Conservation (phyloP, 352 stramenopile species). For the Phytopythium sindhum region DNA sequence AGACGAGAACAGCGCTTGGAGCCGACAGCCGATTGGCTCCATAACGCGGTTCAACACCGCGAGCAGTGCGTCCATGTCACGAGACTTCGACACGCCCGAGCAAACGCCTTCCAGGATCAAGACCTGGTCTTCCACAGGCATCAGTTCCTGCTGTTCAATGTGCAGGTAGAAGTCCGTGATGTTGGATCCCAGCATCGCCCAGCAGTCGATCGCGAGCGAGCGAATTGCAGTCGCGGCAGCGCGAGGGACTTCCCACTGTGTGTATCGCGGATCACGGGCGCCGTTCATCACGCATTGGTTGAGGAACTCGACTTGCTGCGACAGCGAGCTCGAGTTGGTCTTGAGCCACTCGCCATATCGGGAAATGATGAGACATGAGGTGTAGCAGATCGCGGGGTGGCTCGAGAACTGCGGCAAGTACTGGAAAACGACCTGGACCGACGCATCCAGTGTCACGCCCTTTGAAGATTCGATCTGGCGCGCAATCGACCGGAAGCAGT, state of each 20-base stretch:
- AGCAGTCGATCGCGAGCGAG: conserved; percentile 77
- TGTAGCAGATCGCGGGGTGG: conserved; percentile 84
- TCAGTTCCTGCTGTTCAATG: conserved; percentile 61
- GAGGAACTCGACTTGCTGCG: conserved; percentile 61
- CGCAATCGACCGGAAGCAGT: conserved; percentile 82
- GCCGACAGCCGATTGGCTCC: conserved; percentile 52
- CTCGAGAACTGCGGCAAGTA: conserved; percentile 67
- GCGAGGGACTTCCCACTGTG: conserved; percentile 73
- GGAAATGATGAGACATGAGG: conserved; percentile 81
- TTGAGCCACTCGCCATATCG: conserved; percentile 76
- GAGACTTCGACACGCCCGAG: conserved; percentile 43
- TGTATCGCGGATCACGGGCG: conserved; percentile 36
- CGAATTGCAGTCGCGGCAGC: conserved; percentile 69
- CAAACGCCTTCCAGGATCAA: conserved; percentile 82
- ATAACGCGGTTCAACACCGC: conserved; percentile 63
- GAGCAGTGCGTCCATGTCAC: conserved; percentile 43
- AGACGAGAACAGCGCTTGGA: conserved; percentile 43
- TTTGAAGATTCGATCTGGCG: conserved; percentile 63
- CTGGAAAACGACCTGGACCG: conserved; percentile 74
- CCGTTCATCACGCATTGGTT: conserved; percentile 67
- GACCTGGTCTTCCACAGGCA: conserved; percentile 80
- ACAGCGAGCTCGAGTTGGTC: conserved; percentile 41
- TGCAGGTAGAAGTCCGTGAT: conserved; percentile 78
- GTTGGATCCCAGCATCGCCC: conserved; percentile 56
- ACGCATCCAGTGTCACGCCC: conserved; percentile 22